Base-by-base conservation (phyloP, 1,284 basidiomycete species). In the Hymenochaete sp. region DNA sequence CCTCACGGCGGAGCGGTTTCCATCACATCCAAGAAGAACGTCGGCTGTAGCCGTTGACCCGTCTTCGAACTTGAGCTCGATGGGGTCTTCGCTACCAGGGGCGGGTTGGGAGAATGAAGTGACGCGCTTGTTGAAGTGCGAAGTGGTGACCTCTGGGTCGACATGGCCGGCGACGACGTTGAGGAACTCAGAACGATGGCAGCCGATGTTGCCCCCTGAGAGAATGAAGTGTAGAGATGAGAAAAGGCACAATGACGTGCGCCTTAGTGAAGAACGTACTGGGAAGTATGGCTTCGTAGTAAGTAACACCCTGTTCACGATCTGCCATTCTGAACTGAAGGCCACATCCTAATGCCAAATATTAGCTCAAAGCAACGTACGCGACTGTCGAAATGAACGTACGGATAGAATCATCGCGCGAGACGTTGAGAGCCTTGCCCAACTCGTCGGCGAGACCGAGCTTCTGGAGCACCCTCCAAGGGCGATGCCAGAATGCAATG, bases 11-110 rank as follows among this genome's bases (percentile, higher is more conserved):
- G 62, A 65, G 41, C 60, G 60, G 36, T 67, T 52, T 0, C 74
- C 73, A 48, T 76, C 73, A 0, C 71, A 68, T 21, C 71, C 73
- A 21, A 76, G 57, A n/a, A 75, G 61, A 11, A 75, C 32, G 47
- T 76, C 71, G 51, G 67, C 71, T 3, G 58, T 57, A 3, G 67
- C 64, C 0, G 57, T 59, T 1, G 64, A 57, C 3, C 68, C 72
- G 47, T 75, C 70, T 4, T 59, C 37, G 51, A 77, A 77, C 9
- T 57, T 49, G n/a, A 76, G 52, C 4, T 50, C 56, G 16, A 73
- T 61, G 0, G 52, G 44, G 32, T n/a, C 13, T 5, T 35, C 32
- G 2, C 35, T 14, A n/a, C n/a, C n/a, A n/a, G n/a, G n/a, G 14
- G 14, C 32, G 26, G 70, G 64, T 9, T 19, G 19, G 4, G 48